Evolutionary conservation across 2,329 filamentous ascomycete genomes (phyloP).

Genomic region (Neonectria faginata): DNA sequence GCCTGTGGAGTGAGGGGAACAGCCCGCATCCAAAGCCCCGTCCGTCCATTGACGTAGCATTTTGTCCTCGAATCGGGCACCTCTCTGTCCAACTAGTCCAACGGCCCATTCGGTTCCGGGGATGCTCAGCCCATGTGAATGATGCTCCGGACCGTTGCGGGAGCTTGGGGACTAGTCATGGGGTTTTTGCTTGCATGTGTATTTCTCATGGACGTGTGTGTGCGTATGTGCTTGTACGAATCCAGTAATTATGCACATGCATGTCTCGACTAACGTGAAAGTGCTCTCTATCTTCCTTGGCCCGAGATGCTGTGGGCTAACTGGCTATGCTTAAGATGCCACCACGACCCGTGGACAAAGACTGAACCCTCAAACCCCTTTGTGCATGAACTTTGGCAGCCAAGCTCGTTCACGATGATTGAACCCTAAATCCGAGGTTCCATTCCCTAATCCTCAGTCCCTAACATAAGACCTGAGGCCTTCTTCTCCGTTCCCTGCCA

Average conservation of each 20-base stretch:
- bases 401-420: constrained; percentile 4
- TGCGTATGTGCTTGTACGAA: background rate
- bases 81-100: background rate
- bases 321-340: background rate
- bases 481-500: background rate
- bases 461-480: background rate
- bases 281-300: background rate
- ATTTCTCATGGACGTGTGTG: background rate
- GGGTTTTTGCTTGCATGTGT: too few species aligned
- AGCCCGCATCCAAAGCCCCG: background rate
- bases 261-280: background rate
- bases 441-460: background rate
- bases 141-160: background rate
- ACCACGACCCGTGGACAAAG: background rate
- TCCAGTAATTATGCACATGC: background rate
- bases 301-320: background rate
- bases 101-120: background rate
- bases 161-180: too few species aligned
- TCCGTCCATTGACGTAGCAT: background rate
- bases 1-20: background rate
- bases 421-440: constrained; percentile 1
- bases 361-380: background rate
- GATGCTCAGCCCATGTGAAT: background rate
- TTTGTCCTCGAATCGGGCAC: background rate
- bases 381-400: background rate